Evolutionary conservation across 257 asterid genomes (phyloP), one percentile per base, ranked within the genome.

Genomic region (Nicotiana tabacum): DNA sequence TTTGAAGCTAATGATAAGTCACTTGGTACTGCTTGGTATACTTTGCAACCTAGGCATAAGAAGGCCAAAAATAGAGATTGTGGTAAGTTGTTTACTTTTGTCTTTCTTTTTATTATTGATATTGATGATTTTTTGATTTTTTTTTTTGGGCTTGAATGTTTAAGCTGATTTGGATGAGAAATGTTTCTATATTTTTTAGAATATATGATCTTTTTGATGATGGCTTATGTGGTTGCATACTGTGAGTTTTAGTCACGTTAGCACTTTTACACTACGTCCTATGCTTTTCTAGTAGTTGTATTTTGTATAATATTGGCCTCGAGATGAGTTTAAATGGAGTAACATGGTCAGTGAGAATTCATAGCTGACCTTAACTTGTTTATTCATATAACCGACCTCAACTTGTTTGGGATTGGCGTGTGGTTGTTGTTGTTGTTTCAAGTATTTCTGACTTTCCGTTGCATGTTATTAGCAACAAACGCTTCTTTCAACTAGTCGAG

Each of bases 11-110:
- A 76, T 56, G 97, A 91, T 80, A 93, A 90, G 70, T 92, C 98
- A 78, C 97, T 94, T 57, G 98, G 97, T 85, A 94, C 98, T 68
- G 87, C 92, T 82, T 96, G 98, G 98, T 91, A 92, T 90, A 82
- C 92, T 5, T 85, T 96, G 91, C 94, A 85, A 87, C 98, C 99
- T 77, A 93, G 91, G 84, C 88, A 85, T 77, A 93, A 90, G 90
- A 96, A 92, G 90, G 85, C 94, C 80, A 93, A 96, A 92, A 91
- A 81, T 91, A 93, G 85, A 83, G 96, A 95, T 21, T 96, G 99
- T 84, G 98, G 98, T 91, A 81, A 72, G 81, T 83, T 60, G 13
- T 80, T 83, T 17, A 7, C 18, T 70, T 74, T 78, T 55, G n/a
- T 79, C 58, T 83, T 46, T 53, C 66, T 53, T 48, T 83, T 27